Percentiles rank a stretch among this genome's conserved stretches.
Evolutionary conservation across 2,329 filamentous ascomycete species (phyloP).

Genomic region (Aspergillus aculeatus): DNA sequence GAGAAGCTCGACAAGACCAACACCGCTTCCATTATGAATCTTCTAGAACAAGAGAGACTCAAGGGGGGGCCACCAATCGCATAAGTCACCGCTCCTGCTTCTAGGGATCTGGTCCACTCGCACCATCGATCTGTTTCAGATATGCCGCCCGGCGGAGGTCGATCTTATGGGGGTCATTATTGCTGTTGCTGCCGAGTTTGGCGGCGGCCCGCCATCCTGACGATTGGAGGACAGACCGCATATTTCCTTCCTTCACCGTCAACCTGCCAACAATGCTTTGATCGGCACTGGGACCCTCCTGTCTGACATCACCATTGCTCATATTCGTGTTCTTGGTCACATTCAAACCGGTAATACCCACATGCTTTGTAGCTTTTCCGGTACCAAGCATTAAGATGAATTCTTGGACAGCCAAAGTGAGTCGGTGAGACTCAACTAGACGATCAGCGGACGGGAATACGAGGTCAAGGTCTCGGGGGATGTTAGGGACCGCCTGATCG

Average conservation of each 20-base stretch:
- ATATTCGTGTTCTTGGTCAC: neutral
- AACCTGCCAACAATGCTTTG: neutral
- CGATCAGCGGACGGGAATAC: neutral
- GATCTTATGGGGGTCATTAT: neutral
- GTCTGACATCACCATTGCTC: neutral
- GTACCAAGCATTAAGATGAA: neutral
- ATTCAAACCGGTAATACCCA: neutral
- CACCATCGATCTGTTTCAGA: constrained; percentile 6
- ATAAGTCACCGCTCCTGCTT: neutral
- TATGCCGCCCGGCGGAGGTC: neutral
- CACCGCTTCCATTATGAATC: neutral
- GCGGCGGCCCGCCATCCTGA: neutral
- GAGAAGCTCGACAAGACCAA: neutral
- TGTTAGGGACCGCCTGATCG: neutral
- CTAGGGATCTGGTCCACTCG: neutral
- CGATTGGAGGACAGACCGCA: neutral
- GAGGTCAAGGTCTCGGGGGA: neutral
- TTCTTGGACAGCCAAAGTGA: neutral
- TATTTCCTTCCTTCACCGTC: neutral
- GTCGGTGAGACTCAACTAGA: neutral
- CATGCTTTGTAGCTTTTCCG: neutral
- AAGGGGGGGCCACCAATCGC: neutral
- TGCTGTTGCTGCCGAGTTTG: neutral
- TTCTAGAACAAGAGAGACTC: neutral
- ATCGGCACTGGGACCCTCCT: neutral